Evolutionary conservation across 352 stramenopile genomes (phyloP).

Genomic region (Blastocystis sp.): DNA sequence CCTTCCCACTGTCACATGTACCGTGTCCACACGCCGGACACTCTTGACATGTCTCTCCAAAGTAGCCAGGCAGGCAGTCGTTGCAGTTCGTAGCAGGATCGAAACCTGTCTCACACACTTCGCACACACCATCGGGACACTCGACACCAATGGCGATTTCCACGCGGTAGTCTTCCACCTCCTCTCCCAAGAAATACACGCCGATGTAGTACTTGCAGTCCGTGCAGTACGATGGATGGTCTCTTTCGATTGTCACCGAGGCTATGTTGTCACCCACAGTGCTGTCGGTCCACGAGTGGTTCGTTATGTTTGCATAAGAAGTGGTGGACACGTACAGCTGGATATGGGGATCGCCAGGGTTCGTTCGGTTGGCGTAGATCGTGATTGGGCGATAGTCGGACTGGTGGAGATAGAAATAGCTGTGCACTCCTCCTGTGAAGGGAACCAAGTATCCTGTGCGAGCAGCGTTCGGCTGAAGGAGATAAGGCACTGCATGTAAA

Average conservation of each 20-base stretch:
- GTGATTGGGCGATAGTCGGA: background rate
- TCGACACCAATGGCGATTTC: background rate
- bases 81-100: conserved; percentile 72
- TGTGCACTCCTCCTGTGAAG: background rate
- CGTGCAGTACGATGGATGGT: conserved; percentile 5
- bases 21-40: conserved; percentile 76
- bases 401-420: conserved; percentile 29
- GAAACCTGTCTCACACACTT: conserved; percentile 66
- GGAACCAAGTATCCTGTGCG: background rate
- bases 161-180: background rate
- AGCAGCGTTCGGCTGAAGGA: background rate
- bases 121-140: background rate
- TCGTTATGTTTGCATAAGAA: background rate
- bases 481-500: background rate
- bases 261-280: background rate
- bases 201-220: conserved; percentile 34
- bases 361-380: background rate
- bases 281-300: conserved; percentile 16
- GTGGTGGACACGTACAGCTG: background rate
- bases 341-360: background rate
- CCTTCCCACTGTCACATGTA: conserved; percentile 75
- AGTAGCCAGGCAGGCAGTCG: conserved; percentile 74
- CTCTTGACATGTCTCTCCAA: conserved; percentile 70
- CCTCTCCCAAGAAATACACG: background rate
- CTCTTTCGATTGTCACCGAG: background rate